Evolutionary conservation across 2,329 filamentous ascomycete species (phyloP), one percentile per base, ranked within the genome.

Genomic region (Monosporascus sp.): DNA sequence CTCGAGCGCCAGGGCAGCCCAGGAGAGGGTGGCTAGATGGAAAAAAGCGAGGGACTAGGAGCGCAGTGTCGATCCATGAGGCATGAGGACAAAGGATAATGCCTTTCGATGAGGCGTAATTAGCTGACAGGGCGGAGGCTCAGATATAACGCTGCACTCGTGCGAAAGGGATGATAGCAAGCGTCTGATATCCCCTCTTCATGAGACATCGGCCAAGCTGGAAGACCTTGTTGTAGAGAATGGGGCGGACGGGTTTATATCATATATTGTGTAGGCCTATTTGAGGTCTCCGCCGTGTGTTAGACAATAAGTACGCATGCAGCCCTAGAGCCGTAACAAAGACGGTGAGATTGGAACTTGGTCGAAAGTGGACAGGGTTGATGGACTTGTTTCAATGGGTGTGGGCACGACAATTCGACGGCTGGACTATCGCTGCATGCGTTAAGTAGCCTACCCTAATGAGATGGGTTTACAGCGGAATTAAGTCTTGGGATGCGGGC

Each of bases 381-480:
- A 34, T 1, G 31, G 31, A 27, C 20, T 31, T 46, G 42, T 46
- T 27, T 46, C 22, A 27, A 46, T 46, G 24, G 14, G 11, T n/a
- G 20, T 7, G 42, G 37, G 37, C 17, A 42, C 22, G 39, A 14
- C 39, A 42, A 42, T 42, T 31, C 42, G 42, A 46, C 42, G 42
- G 42, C 22, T 46, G 20, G 42, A 45, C 42, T 27, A 27, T 31
- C 9, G 42, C 11, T n/a, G 42, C 42, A 45, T 45, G 25, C n/a
- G 42, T 27, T 22, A 46, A 24, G 25, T 25, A 46, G 11, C 11
- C 11, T 18, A 41, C 17, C 17, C 11, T 46, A 25, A 31, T 46
- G 15, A 24, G 24, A 6, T 31, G 42, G 46, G 53, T 47, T 55
- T 49, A 49, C 53, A 53, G 52, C 50, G 37, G 27, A 25, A 48